Percentiles rank a stretch among this genome's conserved stretches.
Evolutionary conservation across 352 stramenopile genomes (phyloP).

Genomic region (Pythium sp.): DNA sequence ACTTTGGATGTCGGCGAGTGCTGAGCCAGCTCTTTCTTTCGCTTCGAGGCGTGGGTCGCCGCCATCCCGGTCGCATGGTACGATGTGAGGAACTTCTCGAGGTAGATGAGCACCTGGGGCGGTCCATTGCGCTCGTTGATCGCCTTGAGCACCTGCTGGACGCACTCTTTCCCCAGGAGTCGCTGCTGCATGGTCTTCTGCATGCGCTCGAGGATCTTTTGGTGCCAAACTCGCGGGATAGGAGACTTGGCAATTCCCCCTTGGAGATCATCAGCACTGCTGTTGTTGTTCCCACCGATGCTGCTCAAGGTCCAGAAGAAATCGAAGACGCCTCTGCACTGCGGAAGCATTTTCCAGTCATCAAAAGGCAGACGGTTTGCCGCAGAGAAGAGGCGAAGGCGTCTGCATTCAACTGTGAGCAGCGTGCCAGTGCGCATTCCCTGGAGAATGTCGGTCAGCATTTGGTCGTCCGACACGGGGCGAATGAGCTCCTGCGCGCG

Average conservation of each 20-base stretch:
- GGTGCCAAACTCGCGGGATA: slow-evolving; percentile 38
- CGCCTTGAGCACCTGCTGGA: slow-evolving; percentile 42
- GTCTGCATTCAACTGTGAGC: slow-evolving; percentile 40
- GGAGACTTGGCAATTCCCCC: not conserved
- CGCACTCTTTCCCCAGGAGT: slow-evolving; percentile 51
- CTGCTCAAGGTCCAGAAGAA: slow-evolving; percentile 33
- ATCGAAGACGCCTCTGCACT: slow-evolving; percentile 34
- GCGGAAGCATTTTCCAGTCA: slow-evolving; percentile 39
- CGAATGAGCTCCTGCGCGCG: slow-evolving; percentile 52
- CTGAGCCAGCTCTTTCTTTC: slow-evolving; percentile 6
- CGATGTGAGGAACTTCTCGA: slow-evolving; percentile 49
- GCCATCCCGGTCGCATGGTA: slow-evolving; percentile 6
- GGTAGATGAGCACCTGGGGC: slow-evolving; percentile 23
- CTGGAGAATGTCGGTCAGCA: slow-evolving; percentile 26
- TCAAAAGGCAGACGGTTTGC: slow-evolving; percentile 48
- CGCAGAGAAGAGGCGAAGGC: slow-evolving; percentile 51
- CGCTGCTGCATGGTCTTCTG: slow-evolving; percentile 49
- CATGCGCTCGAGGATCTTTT: slow-evolving; percentile 38
- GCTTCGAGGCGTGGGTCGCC: slow-evolving; percentile 5
- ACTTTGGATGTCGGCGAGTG: not conserved
- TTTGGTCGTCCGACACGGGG: slow-evolving; percentile 29
- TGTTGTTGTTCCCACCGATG: not conserved
- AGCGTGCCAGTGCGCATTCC: slow-evolving; percentile 27
- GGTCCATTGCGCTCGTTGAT: slow-evolving; percentile 40
- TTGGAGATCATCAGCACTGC: not conserved